phyloP scores from a whole-genome alignment of 106 monocot species.

The Acanthochlamys bracteata region DNA sequence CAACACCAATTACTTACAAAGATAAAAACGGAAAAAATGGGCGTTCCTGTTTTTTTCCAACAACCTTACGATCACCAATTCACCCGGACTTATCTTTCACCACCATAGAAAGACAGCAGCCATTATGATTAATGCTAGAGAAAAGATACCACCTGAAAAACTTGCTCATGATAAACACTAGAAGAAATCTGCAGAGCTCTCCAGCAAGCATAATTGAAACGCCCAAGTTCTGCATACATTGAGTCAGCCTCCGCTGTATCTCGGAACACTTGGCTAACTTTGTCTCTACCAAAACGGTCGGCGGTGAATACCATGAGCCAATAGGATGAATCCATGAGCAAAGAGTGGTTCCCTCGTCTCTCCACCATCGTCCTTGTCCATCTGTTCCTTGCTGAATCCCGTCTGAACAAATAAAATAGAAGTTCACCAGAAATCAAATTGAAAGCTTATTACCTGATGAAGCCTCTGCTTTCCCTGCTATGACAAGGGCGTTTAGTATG shows the following conservation, averaged over 20 bases:
- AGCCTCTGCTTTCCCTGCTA: no score
- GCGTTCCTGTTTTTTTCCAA: no score
- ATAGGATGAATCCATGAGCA: slow-evolving; percentile 84
- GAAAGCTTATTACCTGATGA: not conserved
- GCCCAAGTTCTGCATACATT: slow-evolving; percentile 88
- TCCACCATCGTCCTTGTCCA: slow-evolving; percentile 38
- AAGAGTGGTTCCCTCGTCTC: slow-evolving; percentile 47
- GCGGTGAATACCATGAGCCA: slow-evolving; percentile 79
- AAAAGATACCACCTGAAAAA: slow-evolving; percentile 45
- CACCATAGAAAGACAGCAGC: not conserved
- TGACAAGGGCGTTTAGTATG: no score
- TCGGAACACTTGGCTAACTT: slow-evolving; percentile 45
- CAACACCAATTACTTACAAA: no score
- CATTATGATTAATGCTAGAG: not conserved
- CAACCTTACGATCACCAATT: not conserved
- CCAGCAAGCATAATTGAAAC: slow-evolving; percentile 71
- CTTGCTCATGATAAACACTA: slow-evolving; percentile 58
- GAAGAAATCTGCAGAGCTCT: slow-evolving; percentile 66
- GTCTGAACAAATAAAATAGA: not conserved
- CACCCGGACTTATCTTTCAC: not conserved
- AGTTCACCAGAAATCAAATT: not conserved
- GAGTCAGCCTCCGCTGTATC: slow-evolving; percentile 46
- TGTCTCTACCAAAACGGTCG: slow-evolving; percentile 36
- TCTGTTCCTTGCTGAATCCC: not conserved
- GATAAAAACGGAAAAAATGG: no score